Evolutionary conservation across 2,329 filamentous ascomycete genomes (phyloP).

Genomic region (Chalaropsis ovoidea): DNA sequence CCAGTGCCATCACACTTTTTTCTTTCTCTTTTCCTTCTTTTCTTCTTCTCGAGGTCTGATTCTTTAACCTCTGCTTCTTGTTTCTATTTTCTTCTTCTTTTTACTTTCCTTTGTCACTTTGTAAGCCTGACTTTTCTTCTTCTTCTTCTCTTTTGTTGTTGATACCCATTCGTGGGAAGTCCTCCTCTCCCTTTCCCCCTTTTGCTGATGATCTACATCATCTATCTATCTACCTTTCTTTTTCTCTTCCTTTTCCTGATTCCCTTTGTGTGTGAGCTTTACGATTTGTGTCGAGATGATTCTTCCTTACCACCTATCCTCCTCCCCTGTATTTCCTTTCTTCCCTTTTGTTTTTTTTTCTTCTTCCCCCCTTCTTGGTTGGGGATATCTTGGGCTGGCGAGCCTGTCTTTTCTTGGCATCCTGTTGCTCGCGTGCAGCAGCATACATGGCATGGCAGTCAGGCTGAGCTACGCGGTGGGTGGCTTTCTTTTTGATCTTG

Average conservation of each 20-base stretch:
- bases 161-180: neutral
- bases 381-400: no score
- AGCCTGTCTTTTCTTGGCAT: neutral
- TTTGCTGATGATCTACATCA: neutral
- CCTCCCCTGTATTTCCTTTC: neutral
- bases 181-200: neutral
- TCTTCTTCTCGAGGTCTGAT: no score
- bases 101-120: slow-evolving; percentile 1
- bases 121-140: neutral
- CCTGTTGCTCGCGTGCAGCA: no score
- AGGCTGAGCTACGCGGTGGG: no score
- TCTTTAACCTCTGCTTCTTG: neutral
- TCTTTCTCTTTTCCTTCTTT: neutral
- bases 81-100: neutral
- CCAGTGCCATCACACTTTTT: neutral
- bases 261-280: slow-evolving; percentile 12
- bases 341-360: slow-evolving; percentile 1
- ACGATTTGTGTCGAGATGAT: slow-evolving; percentile 11
- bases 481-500: neutral
- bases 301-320: neutral
- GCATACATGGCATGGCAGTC: no score
- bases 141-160: slow-evolving; percentile 7
- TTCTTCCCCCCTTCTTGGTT: neutral
- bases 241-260: neutral
- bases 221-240: neutral